A percentile compares a stretch with the other conserved stretches of the same genome.
These are phyloP conservation scores for Aspergillus sclerotiicarbonarius DNA, from an alignment of 495 filamentous ascomycete genomes.

Conservation along the genomic window DNA sequence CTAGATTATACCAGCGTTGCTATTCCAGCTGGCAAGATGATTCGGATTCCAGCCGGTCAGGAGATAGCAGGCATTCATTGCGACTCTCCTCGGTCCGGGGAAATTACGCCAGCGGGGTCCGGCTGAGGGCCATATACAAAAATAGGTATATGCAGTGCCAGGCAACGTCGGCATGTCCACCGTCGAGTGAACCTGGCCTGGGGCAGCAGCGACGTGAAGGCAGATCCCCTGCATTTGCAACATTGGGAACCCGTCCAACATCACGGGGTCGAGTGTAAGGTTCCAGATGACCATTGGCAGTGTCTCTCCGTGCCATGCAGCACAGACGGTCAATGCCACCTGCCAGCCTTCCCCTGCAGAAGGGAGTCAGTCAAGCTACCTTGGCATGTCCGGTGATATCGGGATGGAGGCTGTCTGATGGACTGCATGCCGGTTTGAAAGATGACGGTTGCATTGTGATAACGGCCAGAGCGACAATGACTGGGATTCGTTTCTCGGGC, in stretches of 20 bases:
- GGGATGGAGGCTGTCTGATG: slow-evolving; percentile 1
- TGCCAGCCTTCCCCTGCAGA: slow-evolving; percentile 3
- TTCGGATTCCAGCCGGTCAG: background rate
- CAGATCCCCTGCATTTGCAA: background rate
- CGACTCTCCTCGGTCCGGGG: too few relatives aligned
- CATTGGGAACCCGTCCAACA: background rate
- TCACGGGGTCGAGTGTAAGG: background rate
- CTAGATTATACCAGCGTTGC: background rate
- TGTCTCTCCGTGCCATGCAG: background rate
- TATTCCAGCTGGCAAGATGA: background rate
- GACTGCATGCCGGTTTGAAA: background rate
- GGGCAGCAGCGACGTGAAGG: background rate
- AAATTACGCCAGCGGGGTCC: too few relatives aligned
- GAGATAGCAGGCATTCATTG: background rate
- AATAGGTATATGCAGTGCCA: too few relatives aligned
- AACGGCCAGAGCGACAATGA: background rate
- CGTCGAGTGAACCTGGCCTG: background rate
- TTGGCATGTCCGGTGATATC: background rate
- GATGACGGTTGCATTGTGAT: background rate
- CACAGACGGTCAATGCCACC: background rate
- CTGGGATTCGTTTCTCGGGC: background rate
- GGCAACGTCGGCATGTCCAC: too few relatives aligned
- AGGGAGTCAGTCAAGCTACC: background rate
- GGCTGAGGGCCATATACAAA: too few relatives aligned
- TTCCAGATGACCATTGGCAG: background rate